phyloP scores from a whole-genome alignment of 2,329 filamentous ascomycete species.

The Madurella fahalii region DNA sequence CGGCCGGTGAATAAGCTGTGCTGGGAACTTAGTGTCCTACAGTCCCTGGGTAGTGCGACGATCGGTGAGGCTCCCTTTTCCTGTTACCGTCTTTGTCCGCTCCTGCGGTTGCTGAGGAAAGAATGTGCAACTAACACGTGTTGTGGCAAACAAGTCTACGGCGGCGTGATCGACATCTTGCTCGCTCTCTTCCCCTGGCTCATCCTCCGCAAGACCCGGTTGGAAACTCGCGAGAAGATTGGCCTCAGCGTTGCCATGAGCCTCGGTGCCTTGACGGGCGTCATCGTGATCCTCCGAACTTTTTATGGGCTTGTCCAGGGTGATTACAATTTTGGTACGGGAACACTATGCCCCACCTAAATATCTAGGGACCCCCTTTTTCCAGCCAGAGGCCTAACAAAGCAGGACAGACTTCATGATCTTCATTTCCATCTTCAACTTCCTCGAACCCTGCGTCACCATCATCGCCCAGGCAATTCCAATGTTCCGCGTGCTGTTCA shows the following conservation, averaged over 20 bases:
- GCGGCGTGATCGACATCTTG: slow-evolving; percentile 32
- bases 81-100: too few relatives aligned
- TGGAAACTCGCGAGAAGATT: slow-evolving; percentile 41
- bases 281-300: slow-evolving; percentile 11
- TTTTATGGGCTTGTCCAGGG: slow-evolving; percentile 9
- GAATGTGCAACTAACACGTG: too few relatives aligned
- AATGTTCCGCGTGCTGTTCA: slow-evolving; percentile 20
- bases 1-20: not conserved
- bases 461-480: slow-evolving; percentile 21
- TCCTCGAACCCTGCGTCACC: slow-evolving; percentile 19
- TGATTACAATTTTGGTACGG: slow-evolving; percentile 16
- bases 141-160: slow-evolving; percentile 8
- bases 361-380: not conserved
- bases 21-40: not conserved
- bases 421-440: slow-evolving; percentile 23
- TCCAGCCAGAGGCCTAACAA: not conserved
- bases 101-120: too few relatives aligned
- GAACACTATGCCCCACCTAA: not conserved
- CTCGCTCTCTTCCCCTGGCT: slow-evolving; percentile 40
- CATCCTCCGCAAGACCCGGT: slow-evolving; percentile 41
- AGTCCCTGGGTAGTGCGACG: slow-evolving; percentile 1
- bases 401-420: slow-evolving; percentile 14
- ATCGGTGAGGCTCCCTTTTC: slow-evolving; percentile 2
- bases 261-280: slow-evolving; percentile 29
- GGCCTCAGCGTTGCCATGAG: slow-evolving; percentile 40